Evolutionary conservation across 306 rosid genomes (phyloP).

Genomic region (Neltuma alba): DNA sequence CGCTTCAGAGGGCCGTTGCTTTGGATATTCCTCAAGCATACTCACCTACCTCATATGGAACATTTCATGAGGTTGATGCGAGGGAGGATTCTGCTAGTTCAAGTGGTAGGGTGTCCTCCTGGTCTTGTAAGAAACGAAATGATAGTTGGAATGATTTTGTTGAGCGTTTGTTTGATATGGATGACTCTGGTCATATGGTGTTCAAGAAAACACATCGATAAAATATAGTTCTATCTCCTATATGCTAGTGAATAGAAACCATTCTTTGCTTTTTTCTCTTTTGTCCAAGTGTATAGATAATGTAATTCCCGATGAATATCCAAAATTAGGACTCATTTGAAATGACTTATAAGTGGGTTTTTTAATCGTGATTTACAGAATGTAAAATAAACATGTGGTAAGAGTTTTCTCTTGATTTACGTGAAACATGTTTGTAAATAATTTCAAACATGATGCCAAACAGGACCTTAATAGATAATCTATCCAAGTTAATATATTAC

Average conservation of each 20-base stretch:
- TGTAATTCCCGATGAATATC: not conserved
- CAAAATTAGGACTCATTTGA: no score
- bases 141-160: slow-evolving; percentile 82
- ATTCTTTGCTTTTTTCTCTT: not conserved
- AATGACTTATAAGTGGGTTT: no score
- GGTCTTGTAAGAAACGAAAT: slow-evolving; percentile 38
- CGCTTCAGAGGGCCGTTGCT: slow-evolving; percentile 76
- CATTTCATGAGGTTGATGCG: slow-evolving; percentile 62
- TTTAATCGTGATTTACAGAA: no score
- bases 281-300: not conserved
- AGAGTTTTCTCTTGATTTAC: no score
- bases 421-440: no score
- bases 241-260: not conserved
- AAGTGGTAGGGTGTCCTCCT: slow-evolving; percentile 31
- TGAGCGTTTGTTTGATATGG: slow-evolving; percentile 66
- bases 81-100: slow-evolving; percentile 67
- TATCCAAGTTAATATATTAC: not conserved
- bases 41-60: slow-evolving; percentile 69
- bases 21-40: slow-evolving; percentile 78
- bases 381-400: no score
- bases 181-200: slow-evolving; percentile 81
- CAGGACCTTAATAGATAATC: no score
- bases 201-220: slow-evolving; percentile 55
- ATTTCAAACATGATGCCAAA: no score
- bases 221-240: not conserved